These are phyloP conservation scores for Capsella rubella DNA, from an alignment of 441 rosid species.

Conservation along the genomic window DNA sequence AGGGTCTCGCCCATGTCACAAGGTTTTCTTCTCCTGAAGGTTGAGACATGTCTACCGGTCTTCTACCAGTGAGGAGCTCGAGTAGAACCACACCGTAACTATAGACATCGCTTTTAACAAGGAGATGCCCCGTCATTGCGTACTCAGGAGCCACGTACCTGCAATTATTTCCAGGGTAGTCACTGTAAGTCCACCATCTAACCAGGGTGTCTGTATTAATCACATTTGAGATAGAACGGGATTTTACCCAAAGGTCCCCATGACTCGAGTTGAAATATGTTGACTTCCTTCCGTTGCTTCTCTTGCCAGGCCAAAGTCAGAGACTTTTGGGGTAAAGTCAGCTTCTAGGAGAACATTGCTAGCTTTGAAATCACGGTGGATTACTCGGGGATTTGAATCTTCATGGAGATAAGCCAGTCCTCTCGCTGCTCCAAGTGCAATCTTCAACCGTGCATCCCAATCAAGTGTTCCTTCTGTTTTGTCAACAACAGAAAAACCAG, in stretches of 20 bases:
- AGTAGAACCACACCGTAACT: constrained; percentile 97
- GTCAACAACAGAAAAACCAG: constrained; percentile 56
- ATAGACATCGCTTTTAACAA: constrained; percentile 96
- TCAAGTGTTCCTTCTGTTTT: constrained; percentile 75
- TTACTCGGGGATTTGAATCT: constrained; percentile 97
- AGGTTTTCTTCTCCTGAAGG: constrained; percentile 95
- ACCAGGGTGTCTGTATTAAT: constrained; percentile 18
- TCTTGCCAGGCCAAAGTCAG: constrained; percentile 97
- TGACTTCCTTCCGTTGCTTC: constrained; percentile 98
- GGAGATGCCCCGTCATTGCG: constrained; percentile 99
- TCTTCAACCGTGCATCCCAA: constrained; percentile 95
- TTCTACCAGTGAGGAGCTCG: constrained; percentile 94
- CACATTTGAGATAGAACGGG: constrained; percentile 5
- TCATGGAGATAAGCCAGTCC: constrained; percentile 99
- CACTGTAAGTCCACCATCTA: constrained; percentile 1
- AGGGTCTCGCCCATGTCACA: constrained; percentile 94
- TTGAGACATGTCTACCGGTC: constrained; percentile 98
- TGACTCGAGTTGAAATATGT: constrained; percentile 93
- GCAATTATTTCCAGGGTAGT: constrained; percentile 34
- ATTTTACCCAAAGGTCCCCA: constrained; percentile 97
- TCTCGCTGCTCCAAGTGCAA: constrained; percentile 98
- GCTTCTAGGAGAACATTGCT: constrained; percentile 89
- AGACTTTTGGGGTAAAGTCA: constrained; percentile 96
- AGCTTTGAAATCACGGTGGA: constrained; percentile 98
- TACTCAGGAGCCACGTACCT: constrained; percentile 99